These are phyloP conservation scores for Zygosaccharomyces siamensis DNA, from an alignment of 805 yeast species.

Conservation along the genomic window DNA sequence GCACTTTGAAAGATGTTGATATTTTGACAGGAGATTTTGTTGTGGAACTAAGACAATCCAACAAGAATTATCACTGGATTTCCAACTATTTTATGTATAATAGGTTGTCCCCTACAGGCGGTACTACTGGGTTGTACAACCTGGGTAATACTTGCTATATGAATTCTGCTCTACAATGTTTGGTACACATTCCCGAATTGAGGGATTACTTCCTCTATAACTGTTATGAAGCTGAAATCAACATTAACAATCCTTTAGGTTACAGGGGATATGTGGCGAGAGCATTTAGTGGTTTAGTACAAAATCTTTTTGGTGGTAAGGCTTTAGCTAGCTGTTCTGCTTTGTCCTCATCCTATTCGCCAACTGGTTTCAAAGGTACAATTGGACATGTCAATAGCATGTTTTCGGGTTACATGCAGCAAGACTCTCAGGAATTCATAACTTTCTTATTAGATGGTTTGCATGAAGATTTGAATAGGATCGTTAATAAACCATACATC, in stretches of 20 bases:
- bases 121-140: conserved; percentile 59
- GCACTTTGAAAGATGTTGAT: conserved; percentile 22
- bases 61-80: conserved; percentile 35
- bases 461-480: conserved; percentile 88
- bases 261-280: conserved; percentile 75
- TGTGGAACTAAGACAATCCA: conserved; percentile 32
- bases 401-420: conserved; percentile 86
- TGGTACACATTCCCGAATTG: conserved; percentile 80
- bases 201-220: conserved; percentile 66
- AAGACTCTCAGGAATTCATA: conserved; percentile 91
- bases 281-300: conserved; percentile 66
- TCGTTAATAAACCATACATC: conserved; percentile 74
- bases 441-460: conserved; percentile 86
- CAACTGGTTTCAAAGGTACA: conserved; percentile 71
- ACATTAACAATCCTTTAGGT: conserved; percentile 77
- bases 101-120: conserved; percentile 37
- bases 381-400: conserved; percentile 75
- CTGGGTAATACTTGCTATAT: conserved; percentile 90
- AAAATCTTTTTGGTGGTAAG: conserved; percentile 46
- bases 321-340: conserved; percentile 15
- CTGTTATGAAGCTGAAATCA: conserved; percentile 60
- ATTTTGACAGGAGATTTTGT: conserved; percentile 30
- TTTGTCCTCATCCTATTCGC: conserved; percentile 42
- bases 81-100: conserved; percentile 34
- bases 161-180: conserved; percentile 91